phyloP scores from a whole-genome alignment of 2,329 filamentous ascomycete genomes.

The Cryphonectria japonica region DNA sequence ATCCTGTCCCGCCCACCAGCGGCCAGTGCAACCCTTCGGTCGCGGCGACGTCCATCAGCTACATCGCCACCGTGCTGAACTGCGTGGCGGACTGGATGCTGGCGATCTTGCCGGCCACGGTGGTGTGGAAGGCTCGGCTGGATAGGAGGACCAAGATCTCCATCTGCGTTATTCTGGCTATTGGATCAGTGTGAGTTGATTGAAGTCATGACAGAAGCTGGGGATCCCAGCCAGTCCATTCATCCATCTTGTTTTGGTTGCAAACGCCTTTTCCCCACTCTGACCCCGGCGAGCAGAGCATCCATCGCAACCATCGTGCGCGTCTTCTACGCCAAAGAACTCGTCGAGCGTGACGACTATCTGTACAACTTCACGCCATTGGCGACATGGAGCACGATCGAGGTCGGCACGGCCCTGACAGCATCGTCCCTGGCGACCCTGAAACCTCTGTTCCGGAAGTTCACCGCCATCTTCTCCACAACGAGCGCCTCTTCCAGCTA shows the following conservation, averaged over 20 bases:
- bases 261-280: background rate
- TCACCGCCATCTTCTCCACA: constrained; percentile 9
- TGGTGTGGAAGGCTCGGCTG: constrained; percentile 48
- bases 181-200: constrained; percentile 43
- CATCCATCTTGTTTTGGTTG: background rate
- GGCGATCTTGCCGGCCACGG: constrained; percentile 44
- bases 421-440: constrained; percentile 46
- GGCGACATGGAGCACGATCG: constrained; percentile 51
- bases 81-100: constrained; percentile 46
- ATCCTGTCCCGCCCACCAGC: constrained; percentile 31
- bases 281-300: constrained; percentile 34
- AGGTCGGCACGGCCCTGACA: constrained; percentile 47
- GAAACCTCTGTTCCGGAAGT: constrained; percentile 39
- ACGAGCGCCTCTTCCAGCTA: background rate
- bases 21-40: constrained; percentile 40
- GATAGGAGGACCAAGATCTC: constrained; percentile 43
- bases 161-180: constrained; percentile 38
- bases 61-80: constrained; percentile 44
- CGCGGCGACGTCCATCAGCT: constrained; percentile 39
- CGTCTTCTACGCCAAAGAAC: constrained; percentile 45
- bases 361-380: constrained; percentile 48
- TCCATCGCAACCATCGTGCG: constrained; percentile 49
- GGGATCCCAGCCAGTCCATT: too few relatives aligned
- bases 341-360: constrained; percentile 45
- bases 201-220: background rate